phyloP scores from a whole-genome alignment of 805 yeast species.

The Saitoella complicata region DNA sequence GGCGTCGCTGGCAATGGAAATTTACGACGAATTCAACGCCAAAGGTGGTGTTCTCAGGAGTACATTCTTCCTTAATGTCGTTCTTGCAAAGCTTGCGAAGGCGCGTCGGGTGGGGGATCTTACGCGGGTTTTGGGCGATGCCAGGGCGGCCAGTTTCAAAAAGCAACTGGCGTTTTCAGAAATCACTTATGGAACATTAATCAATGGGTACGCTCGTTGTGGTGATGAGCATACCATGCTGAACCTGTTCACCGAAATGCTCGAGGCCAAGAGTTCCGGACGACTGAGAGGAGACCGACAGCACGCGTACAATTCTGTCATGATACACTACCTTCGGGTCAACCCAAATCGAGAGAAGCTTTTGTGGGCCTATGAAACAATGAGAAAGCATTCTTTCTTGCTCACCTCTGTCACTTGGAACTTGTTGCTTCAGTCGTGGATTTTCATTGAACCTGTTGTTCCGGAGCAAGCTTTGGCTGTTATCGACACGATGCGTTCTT shows the following conservation, averaged over 20 bases:
- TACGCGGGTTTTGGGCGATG: too few species aligned
- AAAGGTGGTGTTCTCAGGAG: constrained; percentile 16
- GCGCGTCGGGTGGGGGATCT: constrained; percentile 16
- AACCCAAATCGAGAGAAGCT: constrained; percentile 21
- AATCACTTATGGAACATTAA: constrained; percentile 25
- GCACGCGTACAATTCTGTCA: constrained; percentile 25
- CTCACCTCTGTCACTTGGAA: constrained; percentile 26
- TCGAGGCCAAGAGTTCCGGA: constrained; percentile 10
- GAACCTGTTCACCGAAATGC: constrained; percentile 23
- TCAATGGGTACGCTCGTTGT: constrained; percentile 23
- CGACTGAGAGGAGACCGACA: constrained; percentile 7
- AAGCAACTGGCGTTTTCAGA: constrained; percentile 20
- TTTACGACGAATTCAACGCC: constrained; percentile 19
- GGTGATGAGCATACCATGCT: constrained; percentile 20
- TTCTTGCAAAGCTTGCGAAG: constrained; percentile 22
- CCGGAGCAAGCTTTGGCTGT: constrained; percentile 23
- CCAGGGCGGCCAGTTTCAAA: constrained; percentile 5
- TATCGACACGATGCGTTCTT: constrained; percentile 17
- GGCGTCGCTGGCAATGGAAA: constrained; percentile 18
- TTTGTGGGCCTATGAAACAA: constrained; percentile 17
- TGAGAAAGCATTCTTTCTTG: constrained; percentile 11
- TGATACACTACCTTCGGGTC: constrained; percentile 23
- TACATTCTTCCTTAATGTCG: constrained; percentile 22
- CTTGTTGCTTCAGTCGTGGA: constrained; percentile 24
- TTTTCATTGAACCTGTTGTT: constrained; percentile 19